Evolutionary conservation across 768 basidiomycete genomes (phyloP).

Genomic region (Auricularia heimuer): DNA sequence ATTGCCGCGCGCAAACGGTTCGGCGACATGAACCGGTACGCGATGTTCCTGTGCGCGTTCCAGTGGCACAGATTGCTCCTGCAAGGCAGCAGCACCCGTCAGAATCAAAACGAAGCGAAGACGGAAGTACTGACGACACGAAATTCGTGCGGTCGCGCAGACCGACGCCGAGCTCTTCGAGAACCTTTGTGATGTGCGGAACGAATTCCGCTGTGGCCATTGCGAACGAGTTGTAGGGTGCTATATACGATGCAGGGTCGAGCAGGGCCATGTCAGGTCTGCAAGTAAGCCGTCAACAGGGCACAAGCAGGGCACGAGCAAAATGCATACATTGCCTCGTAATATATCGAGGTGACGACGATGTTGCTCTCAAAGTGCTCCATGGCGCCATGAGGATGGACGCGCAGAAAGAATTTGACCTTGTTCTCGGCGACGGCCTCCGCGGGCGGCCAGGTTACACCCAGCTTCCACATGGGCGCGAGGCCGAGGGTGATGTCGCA

Average conservation of each 20-base stretch:
- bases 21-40: constrained; percentile 80
- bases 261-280: constrained; percentile 73
- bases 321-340: constrained; percentile 65
- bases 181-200: constrained; percentile 68
- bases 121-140: constrained; percentile 48
- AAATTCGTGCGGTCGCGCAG: constrained; percentile 73
- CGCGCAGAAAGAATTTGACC: constrained; percentile 74
- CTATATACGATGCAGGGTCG: constrained; percentile 69
- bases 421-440: constrained; percentile 54
- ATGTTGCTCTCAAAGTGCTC: constrained; percentile 81
- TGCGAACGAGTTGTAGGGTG: constrained; percentile 74
- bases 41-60: constrained; percentile 72
- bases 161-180: constrained; percentile 79
- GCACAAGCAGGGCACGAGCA: neutral
- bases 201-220: constrained; percentile 77
- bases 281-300: constrained; percentile 6
- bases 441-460: constrained; percentile 69
- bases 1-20: constrained; percentile 75
- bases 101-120: constrained; percentile 2
- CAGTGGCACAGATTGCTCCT: constrained; percentile 74
- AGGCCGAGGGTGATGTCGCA: constrained; percentile 69
- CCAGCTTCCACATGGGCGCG: constrained; percentile 65
- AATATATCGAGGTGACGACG: constrained; percentile 72
- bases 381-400: constrained; percentile 75
- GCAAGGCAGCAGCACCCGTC: constrained; percentile 3